Base-by-base conservation (phyloP, 441 rosid genomes). In the Erysimum cheiri region DNA sequence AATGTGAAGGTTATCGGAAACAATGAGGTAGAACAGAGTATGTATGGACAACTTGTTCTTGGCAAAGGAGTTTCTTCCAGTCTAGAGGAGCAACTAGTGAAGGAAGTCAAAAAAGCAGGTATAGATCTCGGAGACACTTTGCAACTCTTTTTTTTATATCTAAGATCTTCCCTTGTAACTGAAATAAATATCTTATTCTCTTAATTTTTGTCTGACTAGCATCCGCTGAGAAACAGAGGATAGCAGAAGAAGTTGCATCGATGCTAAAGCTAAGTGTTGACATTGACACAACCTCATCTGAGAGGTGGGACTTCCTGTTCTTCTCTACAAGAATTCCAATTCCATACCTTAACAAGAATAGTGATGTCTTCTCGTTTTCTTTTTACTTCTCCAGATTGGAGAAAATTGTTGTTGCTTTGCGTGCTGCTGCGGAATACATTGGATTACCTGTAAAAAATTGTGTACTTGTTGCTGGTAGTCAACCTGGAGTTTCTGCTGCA, bases 221-320 rank as follows among this genome's bases (percentile, higher is more conserved):
- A 29, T 91, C 97, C 35, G 90, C 94, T 39, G 91, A 93, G 85
- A 93, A 87, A 77, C 93, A 84, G 76, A 82, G 83, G 83, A 85
- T 93, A 80, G 98, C 96, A 13, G 78, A 93, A 74, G 94, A 91
- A 84, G 93, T 93, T 78, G 98, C 97, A 26, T 88, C 93, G 11
- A 61, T 87, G 83, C 90, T 93, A 44, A 93, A 91, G 80, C 80
- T 88, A 85, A 85, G 83, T 60, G 97, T 93, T 64, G 89, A 87
- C 35, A 67, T 93, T 29, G 95, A 85, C 82, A 85, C 96, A 41
- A 91, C 71, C 81, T 82, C 89, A 64, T 80, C 87, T 64, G 93
- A 91, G 83, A 85, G 96, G 98, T 90, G 59, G 36, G 61, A 70
- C 36, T 49, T 41, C 17, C 17, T 40, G 13, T 41, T 35, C 49